A percentile compares a stretch with the other conserved stretches of the same genome.
Evolutionary conservation across 2,329 filamentous ascomycete genomes (phyloP).

Genomic region (Periconia digitata): DNA sequence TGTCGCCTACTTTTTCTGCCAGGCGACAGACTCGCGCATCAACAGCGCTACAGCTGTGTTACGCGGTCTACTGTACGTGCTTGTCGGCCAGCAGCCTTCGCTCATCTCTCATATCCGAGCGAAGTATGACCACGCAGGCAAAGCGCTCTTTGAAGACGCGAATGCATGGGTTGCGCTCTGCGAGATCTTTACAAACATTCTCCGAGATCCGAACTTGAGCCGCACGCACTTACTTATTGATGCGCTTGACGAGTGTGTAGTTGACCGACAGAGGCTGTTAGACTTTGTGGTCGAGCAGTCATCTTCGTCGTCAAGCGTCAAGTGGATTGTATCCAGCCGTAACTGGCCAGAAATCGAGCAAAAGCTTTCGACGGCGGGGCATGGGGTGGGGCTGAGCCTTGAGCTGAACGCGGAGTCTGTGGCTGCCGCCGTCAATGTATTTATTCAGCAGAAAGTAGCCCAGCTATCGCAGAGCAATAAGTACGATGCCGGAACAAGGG

Average conservation of each 20-base stretch:
- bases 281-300: constrained; percentile 5
- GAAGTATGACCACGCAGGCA: neutral
- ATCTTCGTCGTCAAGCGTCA: constrained; percentile 25
- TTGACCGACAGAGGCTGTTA: constrained; percentile 7
- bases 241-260: constrained; percentile 11
- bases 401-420: constrained; percentile 41
- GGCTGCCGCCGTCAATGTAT: constrained; percentile 39
- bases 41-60: too few relatives aligned
- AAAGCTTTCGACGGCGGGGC: constrained; percentile 15
- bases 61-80: too few relatives aligned
- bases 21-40: too few relatives aligned
- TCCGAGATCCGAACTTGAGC: constrained; percentile 35
- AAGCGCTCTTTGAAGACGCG: constrained; percentile 39
- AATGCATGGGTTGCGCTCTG: constrained; percentile 27
- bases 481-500: neutral
- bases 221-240: constrained; percentile 5
- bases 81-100: neutral
- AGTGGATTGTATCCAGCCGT: constrained; percentile 43
- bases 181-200: constrained; percentile 43
- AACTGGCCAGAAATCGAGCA: constrained; percentile 43
- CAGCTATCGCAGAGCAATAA: constrained; percentile 17
- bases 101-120: neutral
- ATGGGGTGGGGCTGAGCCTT: constrained; percentile 27
- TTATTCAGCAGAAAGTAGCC: constrained; percentile 39
- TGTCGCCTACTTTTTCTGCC: too few relatives aligned